phyloP scores from a whole-genome alignment of 2,329 filamentous ascomycete species.

The Biscogniauxia mediterranea region DNA sequence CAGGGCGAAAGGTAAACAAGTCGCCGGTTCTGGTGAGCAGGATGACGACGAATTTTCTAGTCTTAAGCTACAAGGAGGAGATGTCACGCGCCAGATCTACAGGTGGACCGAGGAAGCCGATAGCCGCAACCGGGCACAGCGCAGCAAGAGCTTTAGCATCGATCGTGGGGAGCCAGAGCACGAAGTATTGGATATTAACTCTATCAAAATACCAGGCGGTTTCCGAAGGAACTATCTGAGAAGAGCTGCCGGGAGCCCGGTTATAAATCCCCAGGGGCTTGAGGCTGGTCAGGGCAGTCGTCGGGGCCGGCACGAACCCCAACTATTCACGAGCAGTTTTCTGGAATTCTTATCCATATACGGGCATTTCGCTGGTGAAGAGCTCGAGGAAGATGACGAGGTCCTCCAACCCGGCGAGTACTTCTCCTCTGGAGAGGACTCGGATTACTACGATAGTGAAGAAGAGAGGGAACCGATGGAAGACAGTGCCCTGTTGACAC shows the following conservation, averaged over 20 bases:
- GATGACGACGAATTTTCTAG: constrained; percentile 89
- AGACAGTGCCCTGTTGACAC: constrained; percentile 77
- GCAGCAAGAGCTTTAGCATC: constrained; percentile 86
- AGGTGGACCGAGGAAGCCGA: constrained; percentile 92
- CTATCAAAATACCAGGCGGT: constrained; percentile 89
- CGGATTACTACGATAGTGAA: constrained; percentile 55
- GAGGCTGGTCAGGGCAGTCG: constrained; percentile 36
- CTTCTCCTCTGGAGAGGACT: constrained; percentile 75
- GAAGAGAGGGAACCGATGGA: constrained; percentile 80
- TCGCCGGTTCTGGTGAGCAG: constrained; percentile 34
- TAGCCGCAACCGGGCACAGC: constrained; percentile 62
- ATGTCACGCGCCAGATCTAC: constrained; percentile 93
- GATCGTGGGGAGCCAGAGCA: constrained; percentile 75
- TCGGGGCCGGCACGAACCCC: constrained; percentile 45
- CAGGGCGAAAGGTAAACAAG: constrained; percentile 53
- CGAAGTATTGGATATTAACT: constrained; percentile 79
- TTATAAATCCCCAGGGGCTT: constrained; percentile 40
- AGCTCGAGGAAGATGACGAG: constrained; percentile 95
- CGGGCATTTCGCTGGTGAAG: constrained; percentile 95
- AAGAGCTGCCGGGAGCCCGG: constrained; percentile 65
- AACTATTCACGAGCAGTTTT: constrained; percentile 85
- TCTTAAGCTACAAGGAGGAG: constrained; percentile 86
- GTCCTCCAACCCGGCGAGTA: constrained; percentile 84
- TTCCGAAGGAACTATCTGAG: constrained; percentile 89
- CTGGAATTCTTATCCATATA: constrained; percentile 94